A percentile compares a stretch with the other conserved stretches of the same genome.
phyloP scores from a whole-genome alignment of 192 early-diverging fungal genomes.

The Linnemannia schmuckeri region DNA sequence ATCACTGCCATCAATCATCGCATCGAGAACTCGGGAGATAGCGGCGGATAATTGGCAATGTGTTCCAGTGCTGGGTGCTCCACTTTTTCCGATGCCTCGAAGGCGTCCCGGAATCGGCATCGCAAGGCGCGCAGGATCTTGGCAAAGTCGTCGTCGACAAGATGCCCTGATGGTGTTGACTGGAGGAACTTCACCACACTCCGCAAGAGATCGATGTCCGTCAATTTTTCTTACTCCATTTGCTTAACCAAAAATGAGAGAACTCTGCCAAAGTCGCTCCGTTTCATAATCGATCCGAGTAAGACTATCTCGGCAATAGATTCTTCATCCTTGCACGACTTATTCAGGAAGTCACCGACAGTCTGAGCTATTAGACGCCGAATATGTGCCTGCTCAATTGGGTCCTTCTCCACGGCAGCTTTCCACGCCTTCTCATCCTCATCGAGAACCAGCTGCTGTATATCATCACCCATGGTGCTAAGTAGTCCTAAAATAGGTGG shows the following conservation, averaged over 20 bases:
- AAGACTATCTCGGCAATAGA: neutral
- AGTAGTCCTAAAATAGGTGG: no score
- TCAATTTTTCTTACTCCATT: neutral
- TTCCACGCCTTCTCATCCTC: neutral
- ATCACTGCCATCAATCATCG: neutral
- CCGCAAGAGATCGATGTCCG: neutral
- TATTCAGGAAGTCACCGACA: neutral
- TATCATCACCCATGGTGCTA: no score
- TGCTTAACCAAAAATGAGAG: neutral
- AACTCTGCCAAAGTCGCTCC: neutral
- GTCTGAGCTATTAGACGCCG: neutral
- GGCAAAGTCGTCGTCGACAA: neutral
- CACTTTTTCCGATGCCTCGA: neutral
- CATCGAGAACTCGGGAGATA: neutral
- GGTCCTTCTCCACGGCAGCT: neutral
- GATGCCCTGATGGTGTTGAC: neutral
- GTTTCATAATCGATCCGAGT: neutral
- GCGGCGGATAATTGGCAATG: neutral
- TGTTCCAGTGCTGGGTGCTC: neutral
- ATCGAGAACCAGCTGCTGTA: no score
- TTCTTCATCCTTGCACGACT: neutral
- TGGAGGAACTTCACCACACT: neutral
- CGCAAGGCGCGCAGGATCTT: neutral
- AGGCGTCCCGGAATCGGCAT: neutral
- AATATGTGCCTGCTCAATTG: neutral